Evolutionary conservation across 371 early-diverging fungal genomes (phyloP).

Genomic region (Zychaea mexicana): DNA sequence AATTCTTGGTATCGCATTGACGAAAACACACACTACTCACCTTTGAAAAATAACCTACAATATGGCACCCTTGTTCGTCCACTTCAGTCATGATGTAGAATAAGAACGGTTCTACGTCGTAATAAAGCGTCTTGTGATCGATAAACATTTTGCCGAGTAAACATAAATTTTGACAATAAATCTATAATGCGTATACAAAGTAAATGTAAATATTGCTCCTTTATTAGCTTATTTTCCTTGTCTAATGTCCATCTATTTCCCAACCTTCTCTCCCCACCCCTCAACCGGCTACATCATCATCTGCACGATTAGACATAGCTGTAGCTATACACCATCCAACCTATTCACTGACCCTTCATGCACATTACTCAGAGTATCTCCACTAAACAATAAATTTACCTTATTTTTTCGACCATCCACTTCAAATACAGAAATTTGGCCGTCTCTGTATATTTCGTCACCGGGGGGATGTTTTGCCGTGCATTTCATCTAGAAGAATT

Average conservation of each 20-base stretch:
- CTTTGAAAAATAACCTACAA: conserved; percentile 99
- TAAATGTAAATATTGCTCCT: not conserved
- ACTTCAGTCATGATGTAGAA: conserved; percentile 95
- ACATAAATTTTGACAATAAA: conserved; percentile 97
- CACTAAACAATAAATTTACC: too few species aligned
- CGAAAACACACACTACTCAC: conserved; percentile 53
- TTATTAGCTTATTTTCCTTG: not conserved
- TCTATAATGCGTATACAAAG: too few species aligned
- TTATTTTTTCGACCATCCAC: conserved; percentile 96
- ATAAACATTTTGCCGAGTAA: conserved; percentile 98
- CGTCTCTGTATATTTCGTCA: conserved; percentile 97
- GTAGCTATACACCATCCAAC: too few species aligned
- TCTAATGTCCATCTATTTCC: too few species aligned
- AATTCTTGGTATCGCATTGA: conserved; percentile 41
- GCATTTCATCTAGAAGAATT: conserved; percentile 68
- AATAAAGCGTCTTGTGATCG: conserved; percentile 99
- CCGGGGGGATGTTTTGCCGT: conserved; percentile 92
- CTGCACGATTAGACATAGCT: too few species aligned
- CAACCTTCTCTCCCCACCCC: too few species aligned
- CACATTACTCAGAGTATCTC: not conserved
- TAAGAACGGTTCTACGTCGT: conserved; percentile 99
- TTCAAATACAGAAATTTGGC: conserved; percentile 88
- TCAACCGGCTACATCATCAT: not conserved
- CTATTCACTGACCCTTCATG: too few species aligned
- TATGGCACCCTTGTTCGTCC: conserved; percentile 83